Evolutionary conservation across 2,329 filamentous ascomycete species (phyloP), one percentile per base, ranked within the genome.

Genomic region (Cadophora luteo-olivacea): DNA sequence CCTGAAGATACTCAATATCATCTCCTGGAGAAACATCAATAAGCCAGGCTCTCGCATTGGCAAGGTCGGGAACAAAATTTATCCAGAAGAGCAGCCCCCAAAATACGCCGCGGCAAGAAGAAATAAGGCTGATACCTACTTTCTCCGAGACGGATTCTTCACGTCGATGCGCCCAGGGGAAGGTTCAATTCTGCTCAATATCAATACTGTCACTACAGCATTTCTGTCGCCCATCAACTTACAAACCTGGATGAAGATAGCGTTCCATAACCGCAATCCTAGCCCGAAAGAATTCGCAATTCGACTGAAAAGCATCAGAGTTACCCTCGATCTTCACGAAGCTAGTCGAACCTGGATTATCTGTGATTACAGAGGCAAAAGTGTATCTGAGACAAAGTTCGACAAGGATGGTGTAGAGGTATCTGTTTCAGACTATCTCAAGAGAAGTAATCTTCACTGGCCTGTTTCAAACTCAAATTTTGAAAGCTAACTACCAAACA

Each of bases 151-250:
- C 16, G 68, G 68, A 3, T 72, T 69, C 41, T 72, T 66, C 38
- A 63, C 60, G 5, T 73, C 70, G 1, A 69, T 72, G 64, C 16
- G 70, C 16, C 67, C 70, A 16, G 70, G 67, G 3, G 16, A 51
- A 6, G 65, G 60, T 4, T 65, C 57, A 2, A 25, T 73, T 11
- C 36, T 70, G 2, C 33, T 73, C 5, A 72, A 72, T 32, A 63
- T 72, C 41, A 72, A 72, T n/a, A 55, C 33, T 4, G 48, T 48
- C 14, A 68, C 67, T 0, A 66, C 70, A 7, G 68, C 68, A 24
- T 73, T 73, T 45, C 69, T 48, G 29, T 48, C 70, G 9, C 19
- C 45, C 0, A 33, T 32, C 11, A 68, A 55, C 16, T n/a, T 72
- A 1, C 24, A 41, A n/a, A 36, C 19, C 6, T 72, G 68, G 66